Conservation (phyloP, 371 early-diverging fungal genomes). For the Mortierella sp. region DNA sequence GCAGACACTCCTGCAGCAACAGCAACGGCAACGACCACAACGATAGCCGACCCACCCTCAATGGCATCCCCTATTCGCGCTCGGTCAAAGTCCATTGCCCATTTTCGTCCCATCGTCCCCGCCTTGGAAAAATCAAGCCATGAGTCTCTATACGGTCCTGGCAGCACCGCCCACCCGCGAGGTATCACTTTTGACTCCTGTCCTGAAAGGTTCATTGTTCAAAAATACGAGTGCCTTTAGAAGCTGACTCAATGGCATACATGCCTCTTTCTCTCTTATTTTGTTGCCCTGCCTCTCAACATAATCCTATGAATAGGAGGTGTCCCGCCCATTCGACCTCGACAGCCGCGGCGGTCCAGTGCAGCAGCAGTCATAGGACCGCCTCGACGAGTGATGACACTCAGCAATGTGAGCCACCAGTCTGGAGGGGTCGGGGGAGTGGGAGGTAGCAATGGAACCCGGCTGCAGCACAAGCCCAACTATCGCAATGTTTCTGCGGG, state of each 20-base stretch:
- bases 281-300: not conserved
- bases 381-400: conserved; percentile 29
- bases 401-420: conserved; percentile 15
- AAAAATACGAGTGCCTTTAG: not conserved
- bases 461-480: conserved; percentile 35
- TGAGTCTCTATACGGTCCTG: not conserved
- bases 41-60: not conserved
- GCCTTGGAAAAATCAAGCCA: conserved; percentile 12
- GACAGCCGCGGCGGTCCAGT: conserved; percentile 30
- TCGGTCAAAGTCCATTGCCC: conserved; percentile 52
- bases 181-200: conserved; percentile 9
- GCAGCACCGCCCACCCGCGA: conserved; percentile 3
- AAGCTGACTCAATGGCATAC: not conserved
- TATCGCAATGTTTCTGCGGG: conserved; percentile 46
- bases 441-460: not conserved
- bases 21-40: not conserved
- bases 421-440: not conserved
- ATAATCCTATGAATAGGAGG: conserved; percentile 10
- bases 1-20: not conserved
- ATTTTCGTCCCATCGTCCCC: conserved; percentile 37
- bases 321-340: conserved; percentile 2
- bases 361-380: conserved; percentile 38
- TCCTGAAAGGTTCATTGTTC: not conserved
- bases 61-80: conserved; percentile 21
- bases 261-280: not conserved